Evolutionary conservation across 495 filamentous ascomycete species (phyloP).

Genomic region (Penicillium cataractarum): DNA sequence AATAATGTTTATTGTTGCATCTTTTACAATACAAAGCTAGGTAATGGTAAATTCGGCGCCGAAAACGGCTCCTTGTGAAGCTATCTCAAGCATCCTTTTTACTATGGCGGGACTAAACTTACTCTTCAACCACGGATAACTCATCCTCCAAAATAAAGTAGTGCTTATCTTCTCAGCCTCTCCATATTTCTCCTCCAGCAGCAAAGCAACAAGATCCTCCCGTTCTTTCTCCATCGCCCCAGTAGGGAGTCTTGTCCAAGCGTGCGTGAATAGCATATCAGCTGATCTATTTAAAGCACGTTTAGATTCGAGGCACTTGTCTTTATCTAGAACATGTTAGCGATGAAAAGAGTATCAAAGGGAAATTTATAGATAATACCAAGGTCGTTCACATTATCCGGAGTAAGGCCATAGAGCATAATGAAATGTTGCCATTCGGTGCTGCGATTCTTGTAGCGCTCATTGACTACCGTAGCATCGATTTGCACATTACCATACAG

Average conservation of each 20-base stretch:
- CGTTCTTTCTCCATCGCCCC: slow-evolving; percentile 9
- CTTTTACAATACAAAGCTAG: not conserved
- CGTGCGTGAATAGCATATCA: slow-evolving; percentile 8
- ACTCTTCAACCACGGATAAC: slow-evolving; percentile 5
- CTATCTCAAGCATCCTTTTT: too few relatives aligned
- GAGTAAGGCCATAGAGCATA: slow-evolving; percentile 13
- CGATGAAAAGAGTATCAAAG: not conserved
- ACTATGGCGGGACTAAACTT: not conserved
- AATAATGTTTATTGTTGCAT: not conserved
- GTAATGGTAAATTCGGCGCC: too few relatives aligned
- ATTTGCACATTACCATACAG: slow-evolving; percentile 9
- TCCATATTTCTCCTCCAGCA: slow-evolving; percentile 14
- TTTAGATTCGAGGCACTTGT: slow-evolving; percentile 4
- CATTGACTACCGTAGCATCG: slow-evolving; percentile 13
- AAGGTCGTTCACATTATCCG: slow-evolving; percentile 12
- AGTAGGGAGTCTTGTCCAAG: slow-evolving; percentile 8
- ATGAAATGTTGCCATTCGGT: slow-evolving; percentile 11
- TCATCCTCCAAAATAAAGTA: slow-evolving; percentile 10
- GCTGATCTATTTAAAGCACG: slow-evolving; percentile 13
- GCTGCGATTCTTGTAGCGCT: slow-evolving; percentile 9
- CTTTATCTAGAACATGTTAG: slow-evolving; percentile 9
- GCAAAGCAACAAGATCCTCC: slow-evolving; percentile 9
- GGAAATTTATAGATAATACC: slow-evolving; percentile 1
- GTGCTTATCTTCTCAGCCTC: slow-evolving; percentile 18
- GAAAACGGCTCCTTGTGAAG: too few relatives aligned